A percentile compares a stretch with the other conserved stretches of the same genome.
Conservation (phyloP, 148 eudicot genomes). For the Camellia lanceoleosa region DNA sequence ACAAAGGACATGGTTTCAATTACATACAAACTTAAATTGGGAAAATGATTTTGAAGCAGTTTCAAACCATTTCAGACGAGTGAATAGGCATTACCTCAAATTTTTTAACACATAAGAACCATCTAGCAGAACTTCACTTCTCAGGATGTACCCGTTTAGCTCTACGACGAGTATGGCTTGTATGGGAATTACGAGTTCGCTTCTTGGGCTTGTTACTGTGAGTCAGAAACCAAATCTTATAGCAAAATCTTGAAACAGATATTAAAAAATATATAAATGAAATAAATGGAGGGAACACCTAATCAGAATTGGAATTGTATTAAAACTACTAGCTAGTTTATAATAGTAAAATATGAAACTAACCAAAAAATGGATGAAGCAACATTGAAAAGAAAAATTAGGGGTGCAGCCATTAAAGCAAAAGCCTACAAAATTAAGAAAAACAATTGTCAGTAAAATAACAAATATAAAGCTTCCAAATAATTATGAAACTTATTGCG, state of each 20-base stretch:
- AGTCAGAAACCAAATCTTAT: constrained; percentile 11
- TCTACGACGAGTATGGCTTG: constrained; percentile 52
- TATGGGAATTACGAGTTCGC: constrained; percentile 37
- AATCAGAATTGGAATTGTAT: background rate
- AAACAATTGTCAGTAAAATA: constrained; percentile 1
- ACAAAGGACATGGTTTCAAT: background rate
- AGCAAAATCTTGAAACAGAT: background rate
- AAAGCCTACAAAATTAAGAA: constrained; percentile 48
- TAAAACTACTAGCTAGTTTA: background rate
- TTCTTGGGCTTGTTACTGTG: constrained; percentile 52
- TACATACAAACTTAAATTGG: background rate
- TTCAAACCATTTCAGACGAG: background rate
- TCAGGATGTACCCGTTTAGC: constrained; percentile 57
- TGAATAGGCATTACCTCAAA: background rate
- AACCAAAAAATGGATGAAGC: constrained; percentile 48
- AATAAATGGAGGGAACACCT: background rate
- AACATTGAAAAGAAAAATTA: constrained; percentile 39
- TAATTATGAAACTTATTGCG: background rate
- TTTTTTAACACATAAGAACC: background rate
- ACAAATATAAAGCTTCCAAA: background rate
- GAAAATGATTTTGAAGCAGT: too few species aligned
- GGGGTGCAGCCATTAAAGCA: constrained; percentile 60
- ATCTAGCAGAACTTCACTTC: constrained; percentile 19
- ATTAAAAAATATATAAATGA: background rate
- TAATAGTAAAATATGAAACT: constrained; percentile 12